Percentiles rank a stretch among this genome's conserved stretches.
These are phyloP conservation scores for Phialophora chinensis DNA, from an alignment of 2,329 filamentous ascomycete genomes.

Conservation along the genomic window DNA sequence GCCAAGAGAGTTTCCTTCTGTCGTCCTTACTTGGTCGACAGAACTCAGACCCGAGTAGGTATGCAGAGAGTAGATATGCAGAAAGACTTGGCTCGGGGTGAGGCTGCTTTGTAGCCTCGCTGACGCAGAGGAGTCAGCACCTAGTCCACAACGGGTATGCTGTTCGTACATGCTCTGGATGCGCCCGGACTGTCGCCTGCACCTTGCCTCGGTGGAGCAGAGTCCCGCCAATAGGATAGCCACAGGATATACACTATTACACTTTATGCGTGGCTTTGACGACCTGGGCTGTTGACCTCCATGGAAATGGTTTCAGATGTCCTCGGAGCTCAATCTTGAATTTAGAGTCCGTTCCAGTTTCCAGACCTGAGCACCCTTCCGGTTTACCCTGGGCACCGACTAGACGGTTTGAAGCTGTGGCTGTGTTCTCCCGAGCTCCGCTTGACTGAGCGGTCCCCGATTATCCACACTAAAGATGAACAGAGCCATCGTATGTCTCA, in stretches of 20 bases:
- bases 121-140: too few species aligned
- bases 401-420: background rate
- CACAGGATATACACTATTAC: background rate
- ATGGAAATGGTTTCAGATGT: background rate
- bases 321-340: background rate
- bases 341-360: background rate
- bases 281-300: background rate
- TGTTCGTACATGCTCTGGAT: too few species aligned
- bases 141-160: too few species aligned
- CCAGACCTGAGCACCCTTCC: background rate
- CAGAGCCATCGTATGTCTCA: constrained; percentile 83
- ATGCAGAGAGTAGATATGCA: too few species aligned
- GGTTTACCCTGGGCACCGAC: background rate
- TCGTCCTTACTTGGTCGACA: too few species aligned
- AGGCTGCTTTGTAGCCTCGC: too few species aligned
- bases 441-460: constrained; percentile 36
- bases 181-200: background rate
- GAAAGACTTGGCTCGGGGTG: too few species aligned
- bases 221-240: background rate
- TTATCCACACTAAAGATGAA: constrained; percentile 93
- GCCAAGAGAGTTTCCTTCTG: too few species aligned
- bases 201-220: background rate
- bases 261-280: background rate
- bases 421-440: background rate
- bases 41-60: too few species aligned